A percentile compares a stretch with the other conserved stretches of the same genome.
These are phyloP conservation scores for Baeospora myosura DNA, from an alignment of 1,284 basidiomycete genomes.

Conservation along the genomic window DNA sequence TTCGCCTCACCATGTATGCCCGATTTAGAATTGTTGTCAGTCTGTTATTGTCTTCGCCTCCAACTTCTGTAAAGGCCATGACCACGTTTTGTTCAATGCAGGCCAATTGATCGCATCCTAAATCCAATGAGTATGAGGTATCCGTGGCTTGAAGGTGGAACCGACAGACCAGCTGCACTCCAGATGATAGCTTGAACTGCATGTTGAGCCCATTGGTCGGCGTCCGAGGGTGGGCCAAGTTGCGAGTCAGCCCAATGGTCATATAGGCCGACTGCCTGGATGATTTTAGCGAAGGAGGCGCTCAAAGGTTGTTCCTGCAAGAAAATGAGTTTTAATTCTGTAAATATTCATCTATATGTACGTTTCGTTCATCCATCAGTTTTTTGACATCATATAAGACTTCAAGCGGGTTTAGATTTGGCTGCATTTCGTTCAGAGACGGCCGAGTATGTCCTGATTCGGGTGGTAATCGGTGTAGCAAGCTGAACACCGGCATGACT, in stretches of 20 bases:
- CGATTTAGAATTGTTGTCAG: slow-evolving; percentile 55
- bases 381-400: slow-evolving; percentile 67
- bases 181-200: slow-evolving; percentile 67
- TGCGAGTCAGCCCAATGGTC: slow-evolving; percentile 62
- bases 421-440: slow-evolving; percentile 66
- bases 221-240: slow-evolving; percentile 38
- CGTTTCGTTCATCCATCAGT: slow-evolving; percentile 48
- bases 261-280: slow-evolving; percentile 60
- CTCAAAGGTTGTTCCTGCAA: slow-evolving; percentile 65
- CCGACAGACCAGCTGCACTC: slow-evolving; percentile 51
- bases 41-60: slow-evolving; percentile 52
- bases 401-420: slow-evolving; percentile 67
- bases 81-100: slow-evolving; percentile 64
- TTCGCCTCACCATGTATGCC: slow-evolving; percentile 48
- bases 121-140: background rate
- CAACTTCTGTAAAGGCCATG: slow-evolving; percentile 53
- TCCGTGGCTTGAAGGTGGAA: slow-evolving; percentile 1
- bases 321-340: slow-evolving; percentile 1
- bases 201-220: slow-evolving; percentile 65
- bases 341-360: slow-evolving; percentile 19
- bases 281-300: slow-evolving; percentile 58
- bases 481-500: slow-evolving; percentile 29
- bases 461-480: slow-evolving; percentile 62
- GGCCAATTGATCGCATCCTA: slow-evolving; percentile 64
- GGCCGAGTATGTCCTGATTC: slow-evolving; percentile 37